A percentile compares a stretch with the other conserved stretches of the same genome.
These are phyloP conservation scores for Pyrenochaeta sp. DNA, from an alignment of 2,329 filamentous ascomycete species.

Conservation along the genomic window DNA sequence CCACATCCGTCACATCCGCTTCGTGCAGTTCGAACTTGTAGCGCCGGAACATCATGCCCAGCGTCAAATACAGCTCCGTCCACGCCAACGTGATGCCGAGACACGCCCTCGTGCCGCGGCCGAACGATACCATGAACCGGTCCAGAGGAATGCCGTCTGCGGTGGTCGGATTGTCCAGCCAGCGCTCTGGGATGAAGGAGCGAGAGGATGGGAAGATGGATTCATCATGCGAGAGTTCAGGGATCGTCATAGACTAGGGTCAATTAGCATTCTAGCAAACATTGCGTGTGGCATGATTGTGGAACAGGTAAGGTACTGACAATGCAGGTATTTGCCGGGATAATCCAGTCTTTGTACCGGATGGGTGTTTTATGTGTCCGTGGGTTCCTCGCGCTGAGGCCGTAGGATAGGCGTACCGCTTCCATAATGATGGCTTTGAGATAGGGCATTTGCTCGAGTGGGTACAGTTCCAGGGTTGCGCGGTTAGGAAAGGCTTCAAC, in stretches of 20 bases:
- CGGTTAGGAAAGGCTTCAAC: slow-evolving; percentile 39
- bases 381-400: slow-evolving; percentile 50
- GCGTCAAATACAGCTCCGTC: slow-evolving; percentile 44
- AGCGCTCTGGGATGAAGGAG: slow-evolving; percentile 52
- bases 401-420: slow-evolving; percentile 48
- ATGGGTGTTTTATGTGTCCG: slow-evolving; percentile 37
- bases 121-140: slow-evolving; percentile 54
- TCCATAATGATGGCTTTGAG: slow-evolving; percentile 41
- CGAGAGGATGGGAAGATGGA: slow-evolving; percentile 48
- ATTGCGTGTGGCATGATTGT: too few relatives aligned
- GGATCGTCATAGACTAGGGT: slow-evolving; percentile 43
- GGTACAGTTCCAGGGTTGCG: slow-evolving; percentile 27
- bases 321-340: slow-evolving; percentile 46
- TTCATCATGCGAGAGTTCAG: slow-evolving; percentile 47
- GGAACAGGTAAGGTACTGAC: slow-evolving; percentile 15
- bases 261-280: neutral
- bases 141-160: slow-evolving; percentile 44
- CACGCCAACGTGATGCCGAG: slow-evolving; percentile 53
- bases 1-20: slow-evolving; percentile 39
- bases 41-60: slow-evolving; percentile 45
- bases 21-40: slow-evolving; percentile 44
- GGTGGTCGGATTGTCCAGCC: slow-evolving; percentile 45
- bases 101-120: slow-evolving; percentile 53
- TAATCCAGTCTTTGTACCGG: slow-evolving; percentile 37
- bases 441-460: slow-evolving; percentile 38